Base-by-base conservation (phyloP, 805 yeast species). In the Candida chilensis region DNA sequence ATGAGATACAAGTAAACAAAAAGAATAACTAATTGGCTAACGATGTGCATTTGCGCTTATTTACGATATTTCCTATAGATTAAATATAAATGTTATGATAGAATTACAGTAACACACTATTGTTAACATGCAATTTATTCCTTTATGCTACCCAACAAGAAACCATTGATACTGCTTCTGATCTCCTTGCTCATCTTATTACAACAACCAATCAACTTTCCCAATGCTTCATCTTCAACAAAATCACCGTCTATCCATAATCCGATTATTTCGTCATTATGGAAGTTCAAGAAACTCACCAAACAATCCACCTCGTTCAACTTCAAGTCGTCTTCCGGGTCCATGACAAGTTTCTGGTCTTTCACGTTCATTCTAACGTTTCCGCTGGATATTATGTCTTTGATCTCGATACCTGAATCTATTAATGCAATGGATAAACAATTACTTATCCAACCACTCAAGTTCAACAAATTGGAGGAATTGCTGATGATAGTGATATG, bases 341-440 rank as follows among this genome's bases (percentile, higher is more conserved):
- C 29, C 14, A 30, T 32, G 4, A 29, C 26, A 20, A 13, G 16
- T 16, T 11, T 20, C 7, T 34, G 38, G 19, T 34, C 33, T 16
- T 19, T 14, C 28, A 5, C 25, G n/a, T 30, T 28, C 15, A 45
- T 34, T 19, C 36, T 36, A n/a, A 60, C 56, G 37, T 64, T 66
- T 2, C 85, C 82, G 37, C 79, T 66, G 5, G 86, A 71, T 1
- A 87, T 88, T 37, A 87, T 58, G 45, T 88, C 94, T 32, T 71
- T 63, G 17, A 86, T 49, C 42, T 88, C 94, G 17, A 90, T 75
- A 5, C 87, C 87, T 0, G 96, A 79, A 52, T 92, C 92, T 1
- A 83, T 76, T 33, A 92, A 52, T 0, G 96, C 94, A 30, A 86
- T 48, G 3, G 82, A 72, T 0, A 83, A 67, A 22, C 76, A 67